A percentile compares a stretch with the other conserved stretches of the same genome.
phyloP scores from a whole-genome alignment of 129 eudicot species.

The Lactuca saligna region DNA sequence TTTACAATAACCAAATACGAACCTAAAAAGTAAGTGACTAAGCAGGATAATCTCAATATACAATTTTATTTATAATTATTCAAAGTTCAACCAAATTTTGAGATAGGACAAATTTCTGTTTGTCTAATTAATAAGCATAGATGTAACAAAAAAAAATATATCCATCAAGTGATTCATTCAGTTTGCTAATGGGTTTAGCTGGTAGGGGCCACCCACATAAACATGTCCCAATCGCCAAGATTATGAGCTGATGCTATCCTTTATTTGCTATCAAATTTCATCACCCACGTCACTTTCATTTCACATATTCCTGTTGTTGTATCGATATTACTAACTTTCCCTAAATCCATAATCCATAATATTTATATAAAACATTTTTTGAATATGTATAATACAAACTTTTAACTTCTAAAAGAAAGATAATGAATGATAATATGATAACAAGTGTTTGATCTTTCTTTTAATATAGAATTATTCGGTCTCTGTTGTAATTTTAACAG shows the following conservation, averaged over 20 bases:
- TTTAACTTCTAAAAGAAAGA: too few relatives aligned
- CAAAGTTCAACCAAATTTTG: not conserved
- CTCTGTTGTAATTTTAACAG: not conserved
- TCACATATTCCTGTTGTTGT: not conserved
- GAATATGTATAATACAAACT: too few relatives aligned
- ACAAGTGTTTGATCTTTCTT: not conserved
- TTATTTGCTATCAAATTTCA: constrained; percentile 1
- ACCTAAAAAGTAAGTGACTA: too few relatives aligned
- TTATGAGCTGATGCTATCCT: constrained; percentile 43
- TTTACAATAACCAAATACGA: too few relatives aligned
- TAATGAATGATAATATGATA: too few relatives aligned
- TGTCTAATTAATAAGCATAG: too few relatives aligned
- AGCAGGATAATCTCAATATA: too few relatives aligned
- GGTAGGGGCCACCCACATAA: not conserved
- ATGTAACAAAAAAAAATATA: not conserved
- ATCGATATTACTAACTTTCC: not conserved
- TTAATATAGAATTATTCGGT: not conserved
- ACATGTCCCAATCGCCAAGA: constrained; percentile 53
- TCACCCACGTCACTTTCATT: not conserved
- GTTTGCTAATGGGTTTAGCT: not conserved
- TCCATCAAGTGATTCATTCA: not conserved
- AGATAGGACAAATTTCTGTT: too few relatives aligned
- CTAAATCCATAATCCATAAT: not conserved
- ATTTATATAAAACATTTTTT: too few relatives aligned
- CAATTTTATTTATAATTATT: too few relatives aligned